Base-by-base conservation (phyloP, 2,329 filamentous ascomycete species). In the Fusarium sp. region DNA sequence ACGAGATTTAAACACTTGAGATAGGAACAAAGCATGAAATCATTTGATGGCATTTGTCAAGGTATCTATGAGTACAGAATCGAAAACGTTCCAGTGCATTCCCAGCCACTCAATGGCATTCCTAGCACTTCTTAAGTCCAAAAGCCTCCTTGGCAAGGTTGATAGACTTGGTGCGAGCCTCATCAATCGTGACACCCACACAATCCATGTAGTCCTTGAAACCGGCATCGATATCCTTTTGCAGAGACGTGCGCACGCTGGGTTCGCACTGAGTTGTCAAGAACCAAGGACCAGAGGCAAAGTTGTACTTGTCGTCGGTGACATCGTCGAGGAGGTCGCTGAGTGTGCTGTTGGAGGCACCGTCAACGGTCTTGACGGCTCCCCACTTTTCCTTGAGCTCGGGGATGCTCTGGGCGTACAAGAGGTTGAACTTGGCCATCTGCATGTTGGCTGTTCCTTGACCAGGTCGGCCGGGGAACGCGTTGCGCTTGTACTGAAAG, bases 401-500 rank as follows among this genome's bases (percentile, higher is more conserved):
- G 2, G 81, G 74, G 62, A 90, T 79, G 11, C 79, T 81, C 65
- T 82, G 76, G n/a, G 87, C 88, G 77, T 89, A 90, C 69, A 81
- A 2, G 3, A 85, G 70, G 78, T 88, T 89, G 81, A 71, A 88
- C 2, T 65, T 47, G 37, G 81, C 71, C 81, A 82, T 82, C 78
- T 89, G 87, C 87, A 89, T 87, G 80, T 89, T 89, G 70, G 84
- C 84, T 2, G 93, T 95, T 27, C 93, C 93, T 81, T 95, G 92
- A 10, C 93, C 94, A 0, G 91, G 87, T 0, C 83, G 79, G n/a
- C 87, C 88, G 72, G 85, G 84, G 37, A 63, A 73, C 76, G 90
- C 85, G 83, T 95, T 94, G 81, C 86, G 88, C 82, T 92, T 94
- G 87, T 90, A 95, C 77, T 89, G 87, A 84, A 95, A 94, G 71